phyloP scores from a whole-genome alignment of 2,329 filamentous ascomycete genomes.

The Penicillium sp. region DNA sequence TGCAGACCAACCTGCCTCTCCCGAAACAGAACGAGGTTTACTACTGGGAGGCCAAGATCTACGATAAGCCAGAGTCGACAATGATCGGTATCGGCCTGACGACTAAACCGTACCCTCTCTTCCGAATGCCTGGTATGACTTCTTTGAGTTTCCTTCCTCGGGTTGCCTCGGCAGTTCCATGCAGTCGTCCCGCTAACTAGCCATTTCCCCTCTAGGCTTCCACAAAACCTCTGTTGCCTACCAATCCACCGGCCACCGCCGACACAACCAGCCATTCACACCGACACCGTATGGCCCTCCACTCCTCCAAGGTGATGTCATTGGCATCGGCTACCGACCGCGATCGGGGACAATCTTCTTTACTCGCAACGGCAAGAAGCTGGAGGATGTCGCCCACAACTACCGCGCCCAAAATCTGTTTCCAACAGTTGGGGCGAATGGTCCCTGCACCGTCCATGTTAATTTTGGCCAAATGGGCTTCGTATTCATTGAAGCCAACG shows the following conservation, averaged over 20 bases:
- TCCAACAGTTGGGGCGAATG: conserved; percentile 94
- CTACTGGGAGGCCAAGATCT: conserved; percentile 99
- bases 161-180: background rate
- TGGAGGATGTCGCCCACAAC: conserved; percentile 92
- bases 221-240: conserved; percentile 95
- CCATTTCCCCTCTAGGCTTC: conserved; percentile 64
- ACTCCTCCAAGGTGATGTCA: conserved; percentile 91
- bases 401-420: conserved; percentile 97
- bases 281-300: conserved; percentile 80
- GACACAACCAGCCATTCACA: conserved; percentile 90
- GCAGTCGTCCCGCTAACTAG: conserved; percentile 18
- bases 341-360: conserved; percentile 96
- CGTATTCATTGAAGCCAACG: conserved; percentile 98
- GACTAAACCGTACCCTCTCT: conserved; percentile 96
- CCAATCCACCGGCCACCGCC: conserved; percentile 81
- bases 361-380: conserved; percentile 95
- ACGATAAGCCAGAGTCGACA: conserved; percentile 91
- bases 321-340: conserved; percentile 93
- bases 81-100: conserved; percentile 90
- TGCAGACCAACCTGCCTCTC: conserved; percentile 94
- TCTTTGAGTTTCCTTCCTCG: background rate
- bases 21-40: conserved; percentile 99
- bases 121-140: conserved; percentile 82
- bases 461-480: conserved; percentile 98
- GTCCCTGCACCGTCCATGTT: conserved; percentile 89